Conservation (phyloP, 208 protist genomes). For the Acanthamoeba royreba region DNA sequence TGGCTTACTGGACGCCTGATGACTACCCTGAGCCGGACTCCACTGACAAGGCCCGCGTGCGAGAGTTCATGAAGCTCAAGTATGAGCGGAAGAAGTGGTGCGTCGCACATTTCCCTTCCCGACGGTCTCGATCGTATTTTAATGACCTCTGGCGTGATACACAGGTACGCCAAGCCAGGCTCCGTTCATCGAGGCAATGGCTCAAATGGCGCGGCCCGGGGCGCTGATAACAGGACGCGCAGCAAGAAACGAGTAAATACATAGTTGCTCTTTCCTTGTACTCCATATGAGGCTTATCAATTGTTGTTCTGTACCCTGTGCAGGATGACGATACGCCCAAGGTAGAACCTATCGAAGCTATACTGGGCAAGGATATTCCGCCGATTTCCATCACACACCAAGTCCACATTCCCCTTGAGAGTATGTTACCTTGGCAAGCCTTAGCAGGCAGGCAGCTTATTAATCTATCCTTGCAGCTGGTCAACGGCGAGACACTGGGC, state of each 20-base stretch:
- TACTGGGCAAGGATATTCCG: conserved; percentile 55
- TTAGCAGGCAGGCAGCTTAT: not conserved
- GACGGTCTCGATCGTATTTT: too few species aligned
- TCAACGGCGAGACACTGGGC: too few species aligned
- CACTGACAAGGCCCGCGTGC: conserved; percentile 44
- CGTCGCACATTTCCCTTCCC: not conserved
- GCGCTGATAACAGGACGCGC: not conserved
- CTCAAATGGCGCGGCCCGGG: not conserved
- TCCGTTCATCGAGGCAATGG: too few species aligned
- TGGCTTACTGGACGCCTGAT: conserved; percentile 60
- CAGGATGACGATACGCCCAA: conserved; percentile 21
- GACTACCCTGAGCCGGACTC: conserved; percentile 67
- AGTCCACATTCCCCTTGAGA: not conserved
- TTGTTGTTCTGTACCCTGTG: too few species aligned
- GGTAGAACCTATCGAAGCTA: conserved; percentile 54
- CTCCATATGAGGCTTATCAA: not conserved
- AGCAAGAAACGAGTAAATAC: not conserved
- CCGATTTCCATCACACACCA: conserved; percentile 46
- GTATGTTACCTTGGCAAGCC: not conserved
- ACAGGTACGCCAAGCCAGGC: not conserved
- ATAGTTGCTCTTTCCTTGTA: not conserved
- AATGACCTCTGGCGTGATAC: not conserved
- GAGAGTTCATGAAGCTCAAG: conserved; percentile 71
- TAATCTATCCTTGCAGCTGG: not conserved
- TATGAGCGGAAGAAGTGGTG: conserved; percentile 62